A percentile compares a stretch with the other conserved stretches of the same genome.
These are phyloP conservation scores for Debaryomyces hansenii DNA, from an alignment of 805 yeast species.

Conservation along the genomic window DNA sequence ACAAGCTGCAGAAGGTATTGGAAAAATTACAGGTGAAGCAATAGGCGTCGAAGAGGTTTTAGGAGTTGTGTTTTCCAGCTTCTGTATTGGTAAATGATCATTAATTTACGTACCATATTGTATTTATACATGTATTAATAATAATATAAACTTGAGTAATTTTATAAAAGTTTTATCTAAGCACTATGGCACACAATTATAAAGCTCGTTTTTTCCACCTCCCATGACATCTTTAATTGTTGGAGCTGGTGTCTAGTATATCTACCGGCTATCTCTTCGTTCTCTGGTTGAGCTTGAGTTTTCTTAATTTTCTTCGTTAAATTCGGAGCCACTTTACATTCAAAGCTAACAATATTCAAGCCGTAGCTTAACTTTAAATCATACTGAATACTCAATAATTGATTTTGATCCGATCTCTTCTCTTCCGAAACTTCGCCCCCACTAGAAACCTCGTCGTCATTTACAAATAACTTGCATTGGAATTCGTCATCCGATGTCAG, in stretches of 20 bases:
- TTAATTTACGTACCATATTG: constrained; percentile 1
- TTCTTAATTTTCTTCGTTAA: constrained; percentile 37
- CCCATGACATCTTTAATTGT: constrained; percentile 46
- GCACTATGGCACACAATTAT: constrained; percentile 29
- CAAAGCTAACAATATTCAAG: constrained; percentile 38
- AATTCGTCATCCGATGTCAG: constrained; percentile 41
- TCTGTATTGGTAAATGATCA: constrained; percentile 85
- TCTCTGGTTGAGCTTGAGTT: constrained; percentile 18
- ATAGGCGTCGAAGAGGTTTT: constrained; percentile 88
- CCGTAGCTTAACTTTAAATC: constrained; percentile 43
- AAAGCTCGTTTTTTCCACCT: constrained; percentile 40
- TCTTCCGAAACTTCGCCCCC: constrained; percentile 35
- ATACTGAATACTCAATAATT: constrained; percentile 28
- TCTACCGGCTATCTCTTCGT: constrained; percentile 35
- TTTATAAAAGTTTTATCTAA: constrained; percentile 7
- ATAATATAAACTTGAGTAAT: not conserved
- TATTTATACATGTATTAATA: constrained; percentile 2
- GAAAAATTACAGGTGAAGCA: constrained; percentile 86
- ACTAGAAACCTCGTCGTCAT: constrained; percentile 37
- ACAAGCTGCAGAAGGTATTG: constrained; percentile 80
- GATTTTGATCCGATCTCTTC: constrained; percentile 13
- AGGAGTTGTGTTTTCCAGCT: constrained; percentile 86
- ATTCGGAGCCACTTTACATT: constrained; percentile 41
- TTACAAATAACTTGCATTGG: constrained; percentile 38
- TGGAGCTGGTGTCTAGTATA: constrained; percentile 48